Evolutionary conservation across 1,284 basidiomycete species (phyloP), one percentile per base, ranked within the genome.

Genomic region (Microbotryum intermedium): DNA sequence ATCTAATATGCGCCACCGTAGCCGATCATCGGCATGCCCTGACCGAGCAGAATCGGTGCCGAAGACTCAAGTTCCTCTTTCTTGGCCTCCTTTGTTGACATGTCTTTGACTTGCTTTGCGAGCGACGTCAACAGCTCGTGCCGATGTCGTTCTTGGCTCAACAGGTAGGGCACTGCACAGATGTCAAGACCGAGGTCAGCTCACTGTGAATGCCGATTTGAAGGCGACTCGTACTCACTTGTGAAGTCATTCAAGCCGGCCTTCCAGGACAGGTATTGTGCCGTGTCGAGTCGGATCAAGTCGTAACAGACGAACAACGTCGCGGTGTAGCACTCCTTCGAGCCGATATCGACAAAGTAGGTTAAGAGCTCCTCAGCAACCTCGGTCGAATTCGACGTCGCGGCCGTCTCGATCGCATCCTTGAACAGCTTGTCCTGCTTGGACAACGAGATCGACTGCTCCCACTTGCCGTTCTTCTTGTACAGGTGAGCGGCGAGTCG

Each of bases 401-500:
- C 86, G 1, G 93, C 91, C 0, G 94, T 97, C 72, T 92, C 76
- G 78, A 98, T 92, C 5, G 93, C 88, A 73, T 99, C 95, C 73
- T 89, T 88, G 83, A 90, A 97, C 52, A 98, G 79, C 74, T 95
- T 88, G 79, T 99, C 95, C 69, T 88, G 84, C 79, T 98, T 98
- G 49, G 89, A 91, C 34, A 98, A 79, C 2, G 86, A 82, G 71
- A 98, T 90, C 16, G 92, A 94, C 72, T 97, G 63, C 73, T 94
- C 90, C 88, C 90, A 98, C 60, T 86, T 84, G 48, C 79, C 77
- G 76, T 95, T 94, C 85, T 97, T 95, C 87, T 95, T 92, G 83
- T 97, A 98, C 44, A 98, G 77, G 73, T 97, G 88, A 39, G 93
- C 91, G 23, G 95, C 93, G 29, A 98, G 56, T 56, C 93, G 80